Evolutionary conservation across 768 basidiomycete genomes (phyloP), one percentile per base, ranked within the genome.

Genomic region (Trametes gibbosa): DNA sequence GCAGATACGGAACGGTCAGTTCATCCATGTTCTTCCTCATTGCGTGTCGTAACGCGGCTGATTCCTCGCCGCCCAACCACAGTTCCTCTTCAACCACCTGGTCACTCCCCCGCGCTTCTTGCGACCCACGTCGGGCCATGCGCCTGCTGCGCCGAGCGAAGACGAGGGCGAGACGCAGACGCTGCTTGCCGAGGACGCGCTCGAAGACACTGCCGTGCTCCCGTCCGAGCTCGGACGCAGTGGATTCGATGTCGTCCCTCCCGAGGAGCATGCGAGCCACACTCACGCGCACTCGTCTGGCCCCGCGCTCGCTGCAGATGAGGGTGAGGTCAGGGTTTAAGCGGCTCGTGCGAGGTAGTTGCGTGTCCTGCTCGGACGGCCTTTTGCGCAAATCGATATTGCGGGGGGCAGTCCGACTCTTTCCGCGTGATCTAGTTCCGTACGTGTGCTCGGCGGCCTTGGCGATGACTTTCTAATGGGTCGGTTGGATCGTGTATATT

Each of bases 41-140:
- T 27, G 27, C 27, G 10, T 32, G 29, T 32, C 29, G 29, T 32
- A 32, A 40, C 27, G 56, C 68, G 21, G 51, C 46, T 64, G 24
- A 66, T 25, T 27, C 27, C 13, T 19, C 29, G 50, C 56, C 68
- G 10, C 17, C 16, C 16, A n/a, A n/a, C n/a, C 5, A 32, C 66
- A 91, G 82, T 95, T 96, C 80, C 77, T 94, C 41, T 98, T 95
- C 78, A 97, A 97, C 75, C 86, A 89, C 67, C 80, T 97, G 29
- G 80, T 96, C 56, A 73, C 74, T 25, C 90, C 92, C 8, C 76
- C 84, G 4, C 81, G 81, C 69, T 79, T 92, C 68, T 78, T 85
- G 42, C 76, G 78, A 9, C 81, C 84, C 35, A 68, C 74, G 3
- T 63, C 73, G 21, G 64, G 69, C 3, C 63, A 68, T 27, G 37